Evolutionary conservation across 2,329 filamentous ascomycete genomes (phyloP), one percentile per base, ranked within the genome.

Genomic region (Tetracladium maxilliforme): DNA sequence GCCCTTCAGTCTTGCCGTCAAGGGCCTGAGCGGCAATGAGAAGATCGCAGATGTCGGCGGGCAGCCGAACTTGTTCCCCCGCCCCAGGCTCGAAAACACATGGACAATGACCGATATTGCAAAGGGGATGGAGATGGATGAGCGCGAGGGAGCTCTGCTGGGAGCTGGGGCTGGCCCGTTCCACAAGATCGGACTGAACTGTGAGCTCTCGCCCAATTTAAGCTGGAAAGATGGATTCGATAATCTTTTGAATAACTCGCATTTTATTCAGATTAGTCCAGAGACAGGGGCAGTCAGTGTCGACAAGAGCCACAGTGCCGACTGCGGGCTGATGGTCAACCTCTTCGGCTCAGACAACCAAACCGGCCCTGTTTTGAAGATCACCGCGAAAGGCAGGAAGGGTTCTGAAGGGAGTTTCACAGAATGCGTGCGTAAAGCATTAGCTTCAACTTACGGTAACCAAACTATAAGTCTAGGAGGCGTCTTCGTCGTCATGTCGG

Each of bases 1-100:
- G 2, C 54, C 54, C 0, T 58, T 51, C 26, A 24, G 44, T 21
- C 43, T 58, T 6, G 48, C 53, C 1, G 42, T 44, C 4, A 26
- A 42, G 3, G 58, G 58, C 0, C 41, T 61, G 7, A 47, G 38
- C 5, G 55, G 58, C 1, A 42, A 43, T 4, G 39, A 47, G 16
- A 42, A 42, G 19, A 42, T 59, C 5, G 53, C 49, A 10, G 57
- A 61, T 23, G 39, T 61, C 12, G 57, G 58, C 5, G 58, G 56
- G 0, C 52, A 51, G 14, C 37, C 45, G 2, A 52, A 58, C 29
- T 43, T 59, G 1, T 43, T 45, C 8, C 55, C 55, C 1, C 23
- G 16, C 1, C 51, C 54, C 0, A 40, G 44, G 5, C 34, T 51
- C 6, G 35, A 46, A 2, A 42, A 41, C 10, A 49, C 38, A 18